phyloP scores from a whole-genome alignment of 176 grass and related monocot genomes.

The Rhynchospora breviuscula region DNA sequence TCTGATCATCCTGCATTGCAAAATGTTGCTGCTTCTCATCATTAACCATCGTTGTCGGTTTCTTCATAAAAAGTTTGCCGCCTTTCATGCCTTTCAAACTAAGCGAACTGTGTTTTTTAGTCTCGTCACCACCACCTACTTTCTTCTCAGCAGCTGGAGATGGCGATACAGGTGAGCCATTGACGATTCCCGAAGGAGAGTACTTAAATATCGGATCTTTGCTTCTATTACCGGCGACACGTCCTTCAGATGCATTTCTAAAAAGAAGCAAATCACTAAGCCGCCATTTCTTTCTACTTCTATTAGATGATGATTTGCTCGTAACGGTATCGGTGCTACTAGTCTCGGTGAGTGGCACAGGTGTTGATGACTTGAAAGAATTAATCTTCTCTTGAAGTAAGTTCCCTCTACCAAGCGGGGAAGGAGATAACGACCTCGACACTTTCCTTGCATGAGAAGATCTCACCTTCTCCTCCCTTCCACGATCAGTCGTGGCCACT shows the following conservation, averaged over 20 bases:
- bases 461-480: not conserved
- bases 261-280: slow-evolving; percentile 85
- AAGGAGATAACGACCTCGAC: slow-evolving; percentile 42
- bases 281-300: slow-evolving; percentile 60
- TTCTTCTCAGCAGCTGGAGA: slow-evolving; percentile 24
- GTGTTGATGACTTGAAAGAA: not conserved
- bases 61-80: not conserved
- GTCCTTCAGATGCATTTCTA: slow-evolving; percentile 46
- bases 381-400: slow-evolving; percentile 1
- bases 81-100: slow-evolving; percentile 39
- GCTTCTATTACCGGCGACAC: slow-evolving; percentile 23
- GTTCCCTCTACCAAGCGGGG: slow-evolving; percentile 35
- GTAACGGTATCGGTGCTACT: not conserved
- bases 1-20: not conserved
- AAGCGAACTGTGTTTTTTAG: slow-evolving; percentile 15
- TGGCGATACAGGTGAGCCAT: slow-evolving; percentile 22
- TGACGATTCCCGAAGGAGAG: slow-evolving; percentile 21
- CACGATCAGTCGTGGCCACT: slow-evolving; percentile 42
- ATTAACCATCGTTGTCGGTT: not conserved
- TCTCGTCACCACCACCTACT: not conserved
- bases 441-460: slow-evolving; percentile 25
- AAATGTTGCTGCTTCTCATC: not conserved
- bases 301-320: slow-evolving; percentile 25
- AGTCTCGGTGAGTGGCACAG: not conserved
- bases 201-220: slow-evolving; percentile 61